phyloP scores from a whole-genome alignment of 192 early-diverging fungal genomes.

The Backusella sp. region DNA sequence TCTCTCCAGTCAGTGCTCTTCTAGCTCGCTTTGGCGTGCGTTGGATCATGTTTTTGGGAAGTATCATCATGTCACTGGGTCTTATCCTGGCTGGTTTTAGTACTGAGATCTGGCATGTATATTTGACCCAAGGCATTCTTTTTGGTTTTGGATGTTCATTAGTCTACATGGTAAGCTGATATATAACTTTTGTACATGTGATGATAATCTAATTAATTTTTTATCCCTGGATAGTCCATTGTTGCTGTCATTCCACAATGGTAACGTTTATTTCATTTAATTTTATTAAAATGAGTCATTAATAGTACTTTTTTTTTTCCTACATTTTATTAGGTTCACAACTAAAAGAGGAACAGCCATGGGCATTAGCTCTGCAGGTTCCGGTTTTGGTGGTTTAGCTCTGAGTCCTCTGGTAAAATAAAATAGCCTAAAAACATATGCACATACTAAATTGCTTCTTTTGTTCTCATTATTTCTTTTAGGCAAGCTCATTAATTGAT shows the following conservation, averaged over 20 bases:
- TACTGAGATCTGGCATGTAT: constrained; percentile 57
- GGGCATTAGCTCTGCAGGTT: constrained; percentile 57
- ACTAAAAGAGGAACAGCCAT: constrained; percentile 59
- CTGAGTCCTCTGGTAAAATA: constrained; percentile 25
- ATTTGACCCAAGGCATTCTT: constrained; percentile 59
- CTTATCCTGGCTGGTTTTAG: constrained; percentile 28
- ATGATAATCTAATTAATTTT: not conserved
- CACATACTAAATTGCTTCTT: not conserved
- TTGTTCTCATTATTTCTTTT: not conserved
- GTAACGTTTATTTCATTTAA: constrained; percentile 10
- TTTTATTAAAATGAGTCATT: not conserved
- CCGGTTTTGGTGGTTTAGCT: constrained; percentile 64
- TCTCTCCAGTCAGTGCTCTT: constrained; percentile 12
- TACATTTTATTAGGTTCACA: constrained; percentile 9
- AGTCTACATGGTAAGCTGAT: constrained; percentile 22
- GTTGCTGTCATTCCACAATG: constrained; percentile 54
- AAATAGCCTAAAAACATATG: not conserved
- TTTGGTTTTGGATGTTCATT: constrained; percentile 48
- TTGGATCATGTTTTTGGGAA: constrained; percentile 20
- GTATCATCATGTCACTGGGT: constrained; percentile 17
- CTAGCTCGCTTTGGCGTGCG: constrained; percentile 12
- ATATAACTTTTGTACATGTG: not conserved
- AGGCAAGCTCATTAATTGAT: constrained; percentile 43
- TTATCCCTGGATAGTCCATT: not conserved
- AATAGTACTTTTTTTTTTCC: not conserved